These are phyloP conservation scores for Exophiala mesophila DNA, from an alignment of 2,329 filamentous ascomycete species.

Conservation along the genomic window DNA sequence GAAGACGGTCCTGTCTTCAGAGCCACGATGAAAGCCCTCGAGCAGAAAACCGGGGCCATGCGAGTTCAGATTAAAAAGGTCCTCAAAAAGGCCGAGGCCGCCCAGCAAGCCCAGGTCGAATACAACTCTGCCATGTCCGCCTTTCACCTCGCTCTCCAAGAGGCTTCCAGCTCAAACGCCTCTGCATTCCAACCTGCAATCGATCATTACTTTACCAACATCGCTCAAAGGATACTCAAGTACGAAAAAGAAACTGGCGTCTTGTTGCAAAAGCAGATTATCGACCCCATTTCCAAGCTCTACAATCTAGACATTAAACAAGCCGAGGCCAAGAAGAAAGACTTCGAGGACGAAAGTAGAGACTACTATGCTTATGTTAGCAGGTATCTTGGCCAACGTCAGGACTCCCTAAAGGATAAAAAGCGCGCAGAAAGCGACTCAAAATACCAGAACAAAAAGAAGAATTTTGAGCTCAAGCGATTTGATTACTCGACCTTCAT, in stretches of 20 bases:
- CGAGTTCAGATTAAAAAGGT: constrained; percentile 93
- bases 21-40: constrained; percentile 91
- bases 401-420: constrained; percentile 95
- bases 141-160: constrained; percentile 80
- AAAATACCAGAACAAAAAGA: constrained; percentile 90
- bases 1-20: constrained; percentile 95
- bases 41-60: constrained; percentile 96
- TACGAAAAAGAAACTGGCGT: constrained; percentile 81
- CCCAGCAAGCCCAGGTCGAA: constrained; percentile 69
- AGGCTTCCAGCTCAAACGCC: constrained; percentile 84
- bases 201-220: constrained; percentile 97
- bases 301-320: constrained; percentile 98
- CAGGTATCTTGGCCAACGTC: constrained; percentile 90
- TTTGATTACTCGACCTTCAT: constrained; percentile 99
- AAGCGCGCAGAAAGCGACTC: constrained; percentile 91
- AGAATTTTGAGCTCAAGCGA: constrained; percentile 92
- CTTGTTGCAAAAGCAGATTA: constrained; percentile 87
- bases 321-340: constrained; percentile 91
- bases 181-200: constrained; percentile 96
- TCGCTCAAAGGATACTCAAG: constrained; percentile 78
- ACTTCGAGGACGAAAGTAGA: constrained; percentile 98
- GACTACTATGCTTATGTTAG: constrained; percentile 97
- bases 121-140: constrained; percentile 80
- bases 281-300: constrained; percentile 85
- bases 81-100: constrained; percentile 86